Evolutionary conservation across 2,329 filamentous ascomycete genomes (phyloP).

Genomic region (Pyricularia pennisetigena): DNA sequence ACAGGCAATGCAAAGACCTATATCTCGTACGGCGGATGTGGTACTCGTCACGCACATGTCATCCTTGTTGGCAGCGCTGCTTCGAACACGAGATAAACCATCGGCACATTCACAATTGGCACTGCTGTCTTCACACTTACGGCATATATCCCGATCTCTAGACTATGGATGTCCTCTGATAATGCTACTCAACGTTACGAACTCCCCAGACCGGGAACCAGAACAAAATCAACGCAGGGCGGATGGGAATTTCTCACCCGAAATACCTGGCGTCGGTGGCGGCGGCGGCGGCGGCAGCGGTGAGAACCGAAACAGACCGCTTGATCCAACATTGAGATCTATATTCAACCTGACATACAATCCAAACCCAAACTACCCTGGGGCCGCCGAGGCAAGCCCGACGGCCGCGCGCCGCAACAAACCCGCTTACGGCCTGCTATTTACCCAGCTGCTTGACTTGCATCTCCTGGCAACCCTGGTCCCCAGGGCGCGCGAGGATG

Average conservation of each 20-base stretch:
- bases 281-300: slow-evolving; percentile 1
- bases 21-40: slow-evolving; percentile 26
- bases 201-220: slow-evolving; percentile 9
- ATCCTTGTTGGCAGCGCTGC: slow-evolving; percentile 39
- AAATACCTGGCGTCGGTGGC: not conserved
- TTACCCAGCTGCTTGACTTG: slow-evolving; percentile 42
- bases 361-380: slow-evolving; percentile 7
- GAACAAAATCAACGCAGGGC: slow-evolving; percentile 1
- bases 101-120: slow-evolving; percentile 38
- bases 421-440: slow-evolving; percentile 43
- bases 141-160: slow-evolving; percentile 30
- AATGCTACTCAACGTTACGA: slow-evolving; percentile 45
- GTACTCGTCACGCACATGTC: slow-evolving; percentile 47
- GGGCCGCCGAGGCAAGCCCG: not conserved
- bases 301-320: slow-evolving; percentile 10
- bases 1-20: slow-evolving; percentile 4
- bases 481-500: slow-evolving; percentile 28
- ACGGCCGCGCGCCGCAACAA: slow-evolving; percentile 25
- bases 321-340: slow-evolving; percentile 37
- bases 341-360: slow-evolving; percentile 30
- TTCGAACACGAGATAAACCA: slow-evolving; percentile 34
- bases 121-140: slow-evolving; percentile 35
- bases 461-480: slow-evolving; percentile 41
- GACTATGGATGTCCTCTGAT: slow-evolving; percentile 32
- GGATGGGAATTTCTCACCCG: slow-evolving; percentile 1